These are phyloP conservation scores for Zanthoxylum bungeanum DNA, from an alignment of 345 rosid species.

Conservation along the genomic window DNA sequence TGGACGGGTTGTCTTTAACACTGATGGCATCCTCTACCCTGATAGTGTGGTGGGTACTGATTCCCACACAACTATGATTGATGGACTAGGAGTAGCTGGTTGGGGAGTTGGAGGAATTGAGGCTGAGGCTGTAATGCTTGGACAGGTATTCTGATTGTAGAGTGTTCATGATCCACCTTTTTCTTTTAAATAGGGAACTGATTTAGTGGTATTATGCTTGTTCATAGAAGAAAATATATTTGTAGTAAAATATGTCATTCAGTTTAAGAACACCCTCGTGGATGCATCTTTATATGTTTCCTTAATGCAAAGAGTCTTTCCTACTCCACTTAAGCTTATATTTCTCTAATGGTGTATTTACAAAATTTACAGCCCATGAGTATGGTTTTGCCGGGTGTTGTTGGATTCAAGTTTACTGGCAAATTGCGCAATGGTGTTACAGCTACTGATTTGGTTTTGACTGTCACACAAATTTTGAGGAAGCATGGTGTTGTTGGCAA, in stretches of 20 bases:
- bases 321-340: not conserved
- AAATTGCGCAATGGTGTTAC: constrained; percentile 70
- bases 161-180: not conserved
- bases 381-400: constrained; percentile 93
- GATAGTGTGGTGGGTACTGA: constrained; percentile 93
- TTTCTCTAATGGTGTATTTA: constrained; percentile 21
- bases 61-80: constrained; percentile 93
- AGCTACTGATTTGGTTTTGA: constrained; percentile 91
- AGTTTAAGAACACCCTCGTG: not conserved
- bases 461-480: constrained; percentile 80
- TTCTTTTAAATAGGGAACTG: not conserved
- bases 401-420: constrained; percentile 75
- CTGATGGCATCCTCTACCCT: constrained; percentile 68
- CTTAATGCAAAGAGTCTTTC: not conserved
- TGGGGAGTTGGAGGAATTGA: constrained; percentile 98
- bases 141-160: constrained; percentile 48
- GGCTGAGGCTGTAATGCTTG: constrained; percentile 90
- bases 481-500: constrained; percentile 95
- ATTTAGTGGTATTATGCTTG: not conserved
- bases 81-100: constrained; percentile 88
- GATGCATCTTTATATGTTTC: not conserved
- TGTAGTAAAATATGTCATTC: not conserved
- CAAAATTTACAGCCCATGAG: constrained; percentile 70
- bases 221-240: not conserved
- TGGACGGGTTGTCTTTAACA: constrained; percentile 81